phyloP scores from a whole-genome alignment of 2,329 filamentous ascomycete species.

The Claviceps sp. region DNA sequence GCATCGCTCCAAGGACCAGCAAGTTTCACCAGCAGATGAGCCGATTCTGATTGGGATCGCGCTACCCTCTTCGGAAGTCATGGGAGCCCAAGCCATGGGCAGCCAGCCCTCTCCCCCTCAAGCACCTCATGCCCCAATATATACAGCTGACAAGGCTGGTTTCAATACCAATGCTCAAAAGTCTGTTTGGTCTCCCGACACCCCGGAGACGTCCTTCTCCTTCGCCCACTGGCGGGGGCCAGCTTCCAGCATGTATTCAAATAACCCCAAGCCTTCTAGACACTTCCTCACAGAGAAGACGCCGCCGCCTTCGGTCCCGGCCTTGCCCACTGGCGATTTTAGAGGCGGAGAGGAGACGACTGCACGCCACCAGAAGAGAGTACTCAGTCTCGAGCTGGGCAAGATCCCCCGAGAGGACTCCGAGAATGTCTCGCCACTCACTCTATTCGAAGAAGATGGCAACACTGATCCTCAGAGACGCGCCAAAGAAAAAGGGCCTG shows the following conservation, averaged over 20 bases:
- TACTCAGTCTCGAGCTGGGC: constrained; percentile 23
- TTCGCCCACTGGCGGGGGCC: constrained; percentile 26
- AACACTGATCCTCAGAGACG: constrained; percentile 26
- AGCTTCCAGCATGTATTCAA: constrained; percentile 50
- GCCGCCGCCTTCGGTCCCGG: constrained; percentile 53
- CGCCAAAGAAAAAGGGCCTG: constrained; percentile 22
- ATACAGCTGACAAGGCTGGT: background rate
- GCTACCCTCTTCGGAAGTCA: constrained; percentile 34
- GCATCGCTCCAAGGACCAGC: constrained; percentile 19
- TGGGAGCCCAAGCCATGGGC: constrained; percentile 16
- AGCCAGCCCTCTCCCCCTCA: constrained; percentile 15
- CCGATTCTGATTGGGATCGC: constrained; percentile 62
- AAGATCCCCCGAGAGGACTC: constrained; percentile 28
- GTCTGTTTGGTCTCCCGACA: constrained; percentile 50
- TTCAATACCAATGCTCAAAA: constrained; percentile 9
- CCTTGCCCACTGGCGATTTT: constrained; percentile 32
- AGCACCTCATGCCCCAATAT: background rate
- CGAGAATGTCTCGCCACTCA: constrained; percentile 43
- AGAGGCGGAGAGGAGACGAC: constrained; percentile 17
- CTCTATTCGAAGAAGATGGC: constrained; percentile 59
- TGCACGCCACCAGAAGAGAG: constrained; percentile 13
- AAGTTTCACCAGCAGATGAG: constrained; percentile 54
- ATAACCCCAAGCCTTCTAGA: constrained; percentile 26
- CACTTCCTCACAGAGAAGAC: constrained; percentile 20
- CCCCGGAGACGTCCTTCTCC: constrained; percentile 34